A percentile compares a stretch with the other conserved stretches of the same genome.
phyloP scores from a whole-genome alignment of 2,329 filamentous ascomycete species.

The Verticillium isaacii region DNA sequence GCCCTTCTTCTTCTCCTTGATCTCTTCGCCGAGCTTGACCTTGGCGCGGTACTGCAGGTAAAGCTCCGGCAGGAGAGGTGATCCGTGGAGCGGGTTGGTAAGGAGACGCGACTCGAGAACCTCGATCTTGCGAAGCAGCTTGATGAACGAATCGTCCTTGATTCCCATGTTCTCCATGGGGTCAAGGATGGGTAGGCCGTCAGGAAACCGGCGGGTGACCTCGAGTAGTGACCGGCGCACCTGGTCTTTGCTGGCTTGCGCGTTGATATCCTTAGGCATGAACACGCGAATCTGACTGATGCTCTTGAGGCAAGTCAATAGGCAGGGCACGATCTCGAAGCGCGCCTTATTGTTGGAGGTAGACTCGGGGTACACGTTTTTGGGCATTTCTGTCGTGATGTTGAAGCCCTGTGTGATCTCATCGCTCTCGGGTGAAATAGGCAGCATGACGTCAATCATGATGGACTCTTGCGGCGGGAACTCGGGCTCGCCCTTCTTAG shows the following conservation, averaged over 20 bases:
- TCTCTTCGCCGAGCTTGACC: slow-evolving; percentile 67
- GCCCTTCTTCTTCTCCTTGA: slow-evolving; percentile 83
- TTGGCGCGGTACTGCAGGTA: slow-evolving; percentile 87
- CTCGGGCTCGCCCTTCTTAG: slow-evolving; percentile 64
- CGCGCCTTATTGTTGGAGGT: slow-evolving; percentile 61
- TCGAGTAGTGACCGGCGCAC: slow-evolving; percentile 70
- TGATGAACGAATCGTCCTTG: slow-evolving; percentile 87
- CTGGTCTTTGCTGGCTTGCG: slow-evolving; percentile 59
- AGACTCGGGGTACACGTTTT: slow-evolving; percentile 57
- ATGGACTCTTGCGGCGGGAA: slow-evolving; percentile 71
- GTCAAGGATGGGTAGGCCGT: slow-evolving; percentile 83
- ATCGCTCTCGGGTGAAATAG: slow-evolving; percentile 45
- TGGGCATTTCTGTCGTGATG: slow-evolving; percentile 45
- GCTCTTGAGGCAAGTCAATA: slow-evolving; percentile 79
- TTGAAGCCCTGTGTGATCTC: slow-evolving; percentile 33
- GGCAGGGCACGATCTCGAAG: slow-evolving; percentile 80
- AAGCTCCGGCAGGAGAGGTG: slow-evolving; percentile 74
- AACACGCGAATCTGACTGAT: slow-evolving; percentile 82
- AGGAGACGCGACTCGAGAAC: slow-evolving; percentile 87
- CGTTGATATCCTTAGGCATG: slow-evolving; percentile 71
- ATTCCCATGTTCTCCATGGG: slow-evolving; percentile 97
- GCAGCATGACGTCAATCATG: slow-evolving; percentile 77
- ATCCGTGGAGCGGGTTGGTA: slow-evolving; percentile 87
- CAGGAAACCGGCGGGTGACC: slow-evolving; percentile 82
- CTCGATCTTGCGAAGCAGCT: slow-evolving; percentile 91